A percentile compares a stretch with the other conserved stretches of the same genome.
These are phyloP conservation scores for Sugiyamaella mastotermitis DNA, from an alignment of 805 yeast species.

Conservation along the genomic window DNA sequence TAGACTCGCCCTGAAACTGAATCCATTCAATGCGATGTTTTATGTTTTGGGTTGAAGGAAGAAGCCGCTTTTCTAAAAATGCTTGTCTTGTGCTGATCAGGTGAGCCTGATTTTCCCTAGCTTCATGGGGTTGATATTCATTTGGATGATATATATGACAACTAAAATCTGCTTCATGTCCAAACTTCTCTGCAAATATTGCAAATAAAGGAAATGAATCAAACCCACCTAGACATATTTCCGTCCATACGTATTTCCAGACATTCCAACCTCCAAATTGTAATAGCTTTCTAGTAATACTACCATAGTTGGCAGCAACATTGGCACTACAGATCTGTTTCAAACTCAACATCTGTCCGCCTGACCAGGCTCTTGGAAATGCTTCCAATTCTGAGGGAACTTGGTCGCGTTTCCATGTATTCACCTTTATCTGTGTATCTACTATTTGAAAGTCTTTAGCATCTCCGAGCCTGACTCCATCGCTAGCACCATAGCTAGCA, in stretches of 20 bases:
- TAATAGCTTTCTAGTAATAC: slow-evolving; percentile 4
- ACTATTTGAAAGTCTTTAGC: no score
- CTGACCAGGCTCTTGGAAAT: no score
- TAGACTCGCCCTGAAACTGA: slow-evolving; percentile 4
- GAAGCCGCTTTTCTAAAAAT: background rate
- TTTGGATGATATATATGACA: slow-evolving; percentile 8
- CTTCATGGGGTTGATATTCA: no score
- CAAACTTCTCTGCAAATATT: slow-evolving; percentile 11
- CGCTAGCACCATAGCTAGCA: no score
- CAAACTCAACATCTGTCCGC: no score
- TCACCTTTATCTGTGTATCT: no score
- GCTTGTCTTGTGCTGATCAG: slow-evolving; percentile 1
- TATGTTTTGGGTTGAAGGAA: background rate
- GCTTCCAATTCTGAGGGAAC: no score
- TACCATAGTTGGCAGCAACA: background rate
- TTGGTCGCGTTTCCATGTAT: no score
- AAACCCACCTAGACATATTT: slow-evolving; percentile 11
- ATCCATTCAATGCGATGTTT: slow-evolving; percentile 17
- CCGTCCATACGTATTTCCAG: slow-evolving; percentile 16
- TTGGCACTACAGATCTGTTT: background rate
- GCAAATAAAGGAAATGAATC: slow-evolving; percentile 16
- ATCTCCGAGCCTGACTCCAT: no score
- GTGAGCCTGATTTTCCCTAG: no score
- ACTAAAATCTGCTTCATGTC: slow-evolving; percentile 9
- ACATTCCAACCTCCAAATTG: no score